Conservation (phyloP, 345 rosid species). For the Clausena lansium region DNA sequence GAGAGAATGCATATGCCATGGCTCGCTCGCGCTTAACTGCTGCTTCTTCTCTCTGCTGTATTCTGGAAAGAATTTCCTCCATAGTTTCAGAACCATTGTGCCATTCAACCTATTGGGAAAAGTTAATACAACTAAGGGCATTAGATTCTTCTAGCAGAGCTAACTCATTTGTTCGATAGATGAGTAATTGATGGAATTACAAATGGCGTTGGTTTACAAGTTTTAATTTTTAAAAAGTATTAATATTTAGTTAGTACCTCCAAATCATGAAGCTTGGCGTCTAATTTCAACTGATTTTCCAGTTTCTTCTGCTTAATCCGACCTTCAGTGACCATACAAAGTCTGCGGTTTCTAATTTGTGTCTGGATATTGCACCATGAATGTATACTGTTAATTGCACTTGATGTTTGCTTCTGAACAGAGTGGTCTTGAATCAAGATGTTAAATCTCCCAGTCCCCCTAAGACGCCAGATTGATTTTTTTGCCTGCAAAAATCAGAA, state of each 20-base stretch:
- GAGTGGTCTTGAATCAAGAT: constrained; percentile 48
- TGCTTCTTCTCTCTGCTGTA: constrained; percentile 84
- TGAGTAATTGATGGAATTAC: too few species aligned
- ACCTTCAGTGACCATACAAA: constrained; percentile 72
- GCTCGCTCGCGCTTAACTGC: constrained; percentile 80
- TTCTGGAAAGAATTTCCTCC: constrained; percentile 74
- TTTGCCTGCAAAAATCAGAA: constrained; percentile 49
- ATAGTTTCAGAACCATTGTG: constrained; percentile 70
- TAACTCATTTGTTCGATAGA: too few species aligned
- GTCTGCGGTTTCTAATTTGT: constrained; percentile 57
- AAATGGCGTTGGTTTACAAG: neutral
- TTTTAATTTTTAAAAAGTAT: neutral
- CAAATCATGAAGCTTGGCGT: constrained; percentile 63
- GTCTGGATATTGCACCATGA: constrained; percentile 76
- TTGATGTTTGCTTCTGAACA: constrained; percentile 53
- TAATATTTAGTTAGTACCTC: constrained; percentile 37
- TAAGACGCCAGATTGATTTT: constrained; percentile 41
- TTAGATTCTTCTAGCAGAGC: too few species aligned
- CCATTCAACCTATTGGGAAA: constrained; percentile 63
- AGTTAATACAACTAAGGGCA: neutral
- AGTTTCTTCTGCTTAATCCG: constrained; percentile 59
- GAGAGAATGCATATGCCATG: constrained; percentile 92
- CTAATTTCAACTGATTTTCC: constrained; percentile 72
- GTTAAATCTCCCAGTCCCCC: constrained; percentile 57
- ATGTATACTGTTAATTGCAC: constrained; percentile 53